Evolutionary conservation across 345 rosid species (phyloP).

Genomic region (Gossypium raimondii): DNA sequence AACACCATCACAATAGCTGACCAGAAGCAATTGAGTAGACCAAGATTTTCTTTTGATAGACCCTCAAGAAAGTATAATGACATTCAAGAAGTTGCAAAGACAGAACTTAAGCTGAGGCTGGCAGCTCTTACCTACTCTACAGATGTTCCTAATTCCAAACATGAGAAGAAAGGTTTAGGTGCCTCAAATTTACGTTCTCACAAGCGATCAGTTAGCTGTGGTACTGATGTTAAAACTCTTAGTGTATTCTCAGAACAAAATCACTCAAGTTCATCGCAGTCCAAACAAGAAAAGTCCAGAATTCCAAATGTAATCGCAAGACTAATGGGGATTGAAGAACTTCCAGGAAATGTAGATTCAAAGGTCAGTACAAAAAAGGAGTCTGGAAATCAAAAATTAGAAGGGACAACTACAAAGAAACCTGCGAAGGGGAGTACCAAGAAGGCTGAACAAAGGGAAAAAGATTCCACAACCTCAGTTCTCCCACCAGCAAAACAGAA

Average conservation of each 20-base stretch:
- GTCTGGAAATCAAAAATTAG: conserved; percentile 24
- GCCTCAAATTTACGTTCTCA: conserved; percentile 34
- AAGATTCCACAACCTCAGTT: conserved; percentile 27
- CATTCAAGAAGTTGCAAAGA: conserved; percentile 38
- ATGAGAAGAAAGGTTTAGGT: conserved; percentile 20
- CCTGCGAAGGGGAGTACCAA: conserved; percentile 23
- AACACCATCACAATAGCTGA: conserved; percentile 17
- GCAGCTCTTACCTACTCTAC: conserved; percentile 41
- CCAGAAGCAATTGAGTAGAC: conserved; percentile 42
- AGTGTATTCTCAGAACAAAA: conserved; percentile 29
- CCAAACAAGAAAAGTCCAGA: conserved; percentile 57
- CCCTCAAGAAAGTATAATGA: conserved; percentile 27
- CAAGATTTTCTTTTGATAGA: conserved; percentile 52
- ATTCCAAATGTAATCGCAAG: conserved; percentile 83
- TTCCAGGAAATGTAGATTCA: conserved; percentile 45
- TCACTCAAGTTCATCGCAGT: conserved; percentile 27
- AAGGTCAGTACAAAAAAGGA: conserved; percentile 26
- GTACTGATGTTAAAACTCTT: conserved; percentile 18
- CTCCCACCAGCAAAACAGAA: conserved; percentile 24
- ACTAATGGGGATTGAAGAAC: conserved; percentile 78
- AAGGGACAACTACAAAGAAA: conserved; percentile 20
- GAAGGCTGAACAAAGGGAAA: conserved; percentile 25
- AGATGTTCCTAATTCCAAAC: conserved; percentile 25
- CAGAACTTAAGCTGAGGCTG: conserved; percentile 44
- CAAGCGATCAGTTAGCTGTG: conserved; percentile 34